Conservation (phyloP, 2,329 filamentous ascomycete genomes). For the Pyrenophora seminiperda region DNA sequence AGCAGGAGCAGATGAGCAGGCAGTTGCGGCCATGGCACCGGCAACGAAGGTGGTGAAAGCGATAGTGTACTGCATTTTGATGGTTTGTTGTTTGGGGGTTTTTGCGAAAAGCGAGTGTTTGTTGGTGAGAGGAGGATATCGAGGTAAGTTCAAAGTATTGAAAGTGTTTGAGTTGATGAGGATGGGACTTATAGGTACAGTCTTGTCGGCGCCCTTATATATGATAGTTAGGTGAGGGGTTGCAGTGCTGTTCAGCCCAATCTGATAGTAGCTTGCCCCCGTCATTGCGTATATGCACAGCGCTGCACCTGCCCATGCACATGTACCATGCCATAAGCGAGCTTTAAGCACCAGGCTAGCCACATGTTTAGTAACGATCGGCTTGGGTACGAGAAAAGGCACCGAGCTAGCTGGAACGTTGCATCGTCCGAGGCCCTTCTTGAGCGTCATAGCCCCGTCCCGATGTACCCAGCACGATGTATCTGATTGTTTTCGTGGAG, state of each 20-base stretch:
- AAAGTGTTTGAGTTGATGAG: not conserved
- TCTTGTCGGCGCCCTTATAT: not conserved
- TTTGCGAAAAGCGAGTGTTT: conserved; percentile 17
- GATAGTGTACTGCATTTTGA: conserved; percentile 45
- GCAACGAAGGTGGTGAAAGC: conserved; percentile 12
- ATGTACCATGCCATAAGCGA: conserved; percentile 3
- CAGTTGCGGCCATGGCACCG: not conserved
- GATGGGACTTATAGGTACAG: not conserved
- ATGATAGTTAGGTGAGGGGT: not conserved
- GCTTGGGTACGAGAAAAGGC: not conserved
- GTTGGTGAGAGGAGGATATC: conserved; percentile 1
- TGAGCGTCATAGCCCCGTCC: conserved; percentile 1
- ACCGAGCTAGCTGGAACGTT: conserved; percentile 1
- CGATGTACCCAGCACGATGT: conserved; percentile 1
- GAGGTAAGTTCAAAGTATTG: not conserved
- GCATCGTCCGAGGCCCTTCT: conserved; percentile 2
- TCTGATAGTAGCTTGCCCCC: conserved; percentile 2
- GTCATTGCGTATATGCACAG: conserved; percentile 4
- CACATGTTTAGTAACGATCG: not conserved
- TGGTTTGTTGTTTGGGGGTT: not conserved
- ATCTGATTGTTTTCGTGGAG: not conserved
- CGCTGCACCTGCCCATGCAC: not conserved
- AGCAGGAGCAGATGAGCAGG: not conserved
- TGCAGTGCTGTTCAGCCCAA: not conserved
- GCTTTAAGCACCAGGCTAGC: not conserved